A percentile compares a stretch with the other conserved stretches of the same genome.
Evolutionary conservation across 257 asterid species (phyloP).

Genomic region (Coffea canephora): DNA sequence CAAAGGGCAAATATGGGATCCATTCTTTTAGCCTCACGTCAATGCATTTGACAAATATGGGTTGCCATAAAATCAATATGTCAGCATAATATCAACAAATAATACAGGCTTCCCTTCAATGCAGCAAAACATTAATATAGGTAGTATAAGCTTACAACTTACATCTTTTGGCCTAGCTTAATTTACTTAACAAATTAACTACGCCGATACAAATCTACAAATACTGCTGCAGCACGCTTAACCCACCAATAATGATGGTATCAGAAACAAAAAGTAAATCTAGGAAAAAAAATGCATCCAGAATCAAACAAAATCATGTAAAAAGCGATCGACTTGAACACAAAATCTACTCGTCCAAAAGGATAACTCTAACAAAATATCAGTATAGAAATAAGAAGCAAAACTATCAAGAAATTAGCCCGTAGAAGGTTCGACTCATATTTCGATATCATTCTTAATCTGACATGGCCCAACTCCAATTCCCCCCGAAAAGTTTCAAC

Average conservation of each 20-base stretch:
- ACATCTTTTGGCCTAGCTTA: not conserved
- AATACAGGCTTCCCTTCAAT: not conserved
- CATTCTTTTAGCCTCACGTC: not conserved
- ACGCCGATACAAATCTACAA: not conserved
- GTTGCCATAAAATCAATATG: not conserved
- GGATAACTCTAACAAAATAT: not conserved
- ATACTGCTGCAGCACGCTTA: no score
- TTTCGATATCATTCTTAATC: not conserved
- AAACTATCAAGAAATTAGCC: not conserved
- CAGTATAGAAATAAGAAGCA: not conserved
- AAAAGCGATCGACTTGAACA: not conserved
- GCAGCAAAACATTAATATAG: not conserved
- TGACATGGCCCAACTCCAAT: not conserved
- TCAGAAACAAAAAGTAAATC: not conserved
- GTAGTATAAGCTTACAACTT: not conserved
- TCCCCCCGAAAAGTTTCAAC: not conserved
- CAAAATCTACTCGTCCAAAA: not conserved
- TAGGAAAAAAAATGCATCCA: not conserved
- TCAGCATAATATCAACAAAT: not conserved
- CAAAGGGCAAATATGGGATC: not conserved
- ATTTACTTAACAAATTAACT: no score
- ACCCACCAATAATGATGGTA: not conserved
- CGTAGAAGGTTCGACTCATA: not conserved
- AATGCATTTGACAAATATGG: no score
- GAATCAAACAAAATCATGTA: not conserved